These are phyloP conservation scores for Populus hybrid DNA, from an alignment of 441 rosid species.

Conservation along the genomic window DNA sequence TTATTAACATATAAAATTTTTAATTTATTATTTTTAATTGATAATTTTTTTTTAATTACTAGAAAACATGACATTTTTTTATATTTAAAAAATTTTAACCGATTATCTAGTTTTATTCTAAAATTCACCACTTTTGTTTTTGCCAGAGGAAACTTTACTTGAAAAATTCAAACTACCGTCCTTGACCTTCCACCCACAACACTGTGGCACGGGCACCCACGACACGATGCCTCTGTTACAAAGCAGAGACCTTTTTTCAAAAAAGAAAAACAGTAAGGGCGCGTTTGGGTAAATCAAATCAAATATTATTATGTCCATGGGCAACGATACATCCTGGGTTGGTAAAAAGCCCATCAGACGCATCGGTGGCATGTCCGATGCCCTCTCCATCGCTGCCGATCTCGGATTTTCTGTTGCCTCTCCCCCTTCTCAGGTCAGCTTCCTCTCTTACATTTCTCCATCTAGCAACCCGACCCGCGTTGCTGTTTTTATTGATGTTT, in stretches of 20 bases:
- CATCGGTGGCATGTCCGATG: slow-evolving; percentile 93
- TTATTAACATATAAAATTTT: too few relatives aligned
- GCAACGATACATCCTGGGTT: slow-evolving; percentile 83
- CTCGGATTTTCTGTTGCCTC: slow-evolving; percentile 84
- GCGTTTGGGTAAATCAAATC: background rate
- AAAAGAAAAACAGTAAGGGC: background rate
- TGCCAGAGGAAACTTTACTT: background rate
- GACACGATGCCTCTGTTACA: background rate
- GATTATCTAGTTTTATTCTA: too few relatives aligned
- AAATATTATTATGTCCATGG: slow-evolving; percentile 63
- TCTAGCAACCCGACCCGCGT: background rate
- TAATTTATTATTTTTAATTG: too few relatives aligned
- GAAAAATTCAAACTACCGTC: background rate
- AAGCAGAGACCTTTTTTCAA: background rate
- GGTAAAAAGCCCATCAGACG: slow-evolving; percentile 87
- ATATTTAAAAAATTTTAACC: too few relatives aligned
- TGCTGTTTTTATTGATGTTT: background rate
- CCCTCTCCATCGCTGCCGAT: slow-evolving; percentile 96
- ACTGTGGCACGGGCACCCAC: background rate
- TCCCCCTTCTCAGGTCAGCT: slow-evolving; percentile 60
- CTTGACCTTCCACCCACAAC: background rate
- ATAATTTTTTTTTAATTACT: too few relatives aligned
- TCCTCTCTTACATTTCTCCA: background rate
- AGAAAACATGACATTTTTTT: too few relatives aligned
- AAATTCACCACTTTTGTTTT: too few relatives aligned